Conservation (phyloP, 768 basidiomycete genomes). For the Phaeotremella skinneri region DNA sequence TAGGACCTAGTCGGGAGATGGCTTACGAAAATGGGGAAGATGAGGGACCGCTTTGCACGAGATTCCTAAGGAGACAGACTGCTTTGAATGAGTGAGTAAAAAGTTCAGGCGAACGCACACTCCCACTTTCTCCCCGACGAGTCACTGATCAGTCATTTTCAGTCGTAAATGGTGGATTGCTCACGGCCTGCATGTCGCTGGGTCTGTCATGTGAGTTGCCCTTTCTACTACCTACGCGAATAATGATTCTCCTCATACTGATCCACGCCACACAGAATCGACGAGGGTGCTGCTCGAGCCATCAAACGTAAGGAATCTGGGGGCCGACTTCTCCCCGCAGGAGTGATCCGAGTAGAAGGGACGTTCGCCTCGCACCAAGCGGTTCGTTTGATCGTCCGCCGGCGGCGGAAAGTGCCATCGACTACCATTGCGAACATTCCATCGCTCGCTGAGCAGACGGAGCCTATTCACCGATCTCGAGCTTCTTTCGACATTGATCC, state of each 20-base stretch:
- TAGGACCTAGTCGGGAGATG: constrained; percentile 34
- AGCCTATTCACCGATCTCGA: constrained; percentile 4
- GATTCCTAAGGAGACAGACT: constrained; percentile 61
- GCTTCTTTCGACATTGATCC: constrained; percentile 4
- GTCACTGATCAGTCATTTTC: constrained; percentile 44
- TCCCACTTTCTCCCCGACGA: no score
- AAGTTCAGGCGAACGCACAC: no score
- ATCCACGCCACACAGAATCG: constrained; percentile 56
- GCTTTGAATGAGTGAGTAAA: constrained; percentile 51
- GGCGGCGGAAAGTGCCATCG: constrained; percentile 14
- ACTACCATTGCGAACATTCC: neutral
- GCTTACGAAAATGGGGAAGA: constrained; percentile 28
- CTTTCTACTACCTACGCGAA: neutral
- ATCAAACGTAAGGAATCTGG: constrained; percentile 76
- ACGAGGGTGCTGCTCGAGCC: constrained; percentile 81
- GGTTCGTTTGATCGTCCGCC: constrained; percentile 70
- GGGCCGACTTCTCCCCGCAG: constrained; percentile 85
- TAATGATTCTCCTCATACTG: neutral
- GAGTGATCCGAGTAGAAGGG: constrained; percentile 81
- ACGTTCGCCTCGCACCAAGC: constrained; percentile 93
- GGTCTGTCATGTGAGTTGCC: constrained; percentile 62
- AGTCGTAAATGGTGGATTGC: constrained; percentile 95
- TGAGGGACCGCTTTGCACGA: constrained; percentile 72
- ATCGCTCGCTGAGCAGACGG: neutral
- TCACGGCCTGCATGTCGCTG: constrained; percentile 88